Evolutionary conservation across 768 basidiomycete species (phyloP), one percentile per base, ranked within the genome.

Genomic region (Hortiboletus campestris): DNA sequence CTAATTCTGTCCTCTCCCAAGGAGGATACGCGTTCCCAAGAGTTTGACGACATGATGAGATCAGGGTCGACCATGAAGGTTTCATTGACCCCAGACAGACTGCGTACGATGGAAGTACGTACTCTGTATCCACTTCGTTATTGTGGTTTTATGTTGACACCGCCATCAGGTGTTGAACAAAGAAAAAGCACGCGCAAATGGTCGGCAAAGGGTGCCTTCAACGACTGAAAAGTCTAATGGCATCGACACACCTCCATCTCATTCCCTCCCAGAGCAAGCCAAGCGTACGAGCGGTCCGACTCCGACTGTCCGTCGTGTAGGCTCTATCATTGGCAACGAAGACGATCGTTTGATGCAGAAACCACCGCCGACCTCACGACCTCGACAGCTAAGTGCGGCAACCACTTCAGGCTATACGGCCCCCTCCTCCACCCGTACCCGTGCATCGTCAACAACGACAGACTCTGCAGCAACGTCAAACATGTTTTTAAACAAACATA

Each of bases 51-150:
- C 71, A 77, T 98, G 72, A 88, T 98, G 85, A 84, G 84, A 49
- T 93, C 91, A 55, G 84, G 88, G 56, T 80, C 88, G 55, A 98
- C 95, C 19, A 90, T 97, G 89, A 97, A 93, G 69, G 86, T 98
- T 63, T 96, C 94, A 40, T 80, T 97, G 59, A 98, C 95, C 34
- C 95, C 95, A 53, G 94, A 97, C 76, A 82, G 95, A 51, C 78
- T 98, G 54, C 89, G 86, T 68, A 91, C 85, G 47, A 95, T 96
- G 84, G 94, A 97, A 81, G 94, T 95, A 74, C 67, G 83, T 78
- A 60, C 64, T 56, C 54, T 50, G 44, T 57, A 47, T 58, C 61
- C 46, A 57, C 39, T 50, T 63, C 62, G 31, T 42, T 49, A 66
- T 59, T 52, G 32, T 54, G 48, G 41, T 62, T 58, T 44, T 39